A percentile compares a stretch with the other conserved stretches of the same genome.
Evolutionary conservation across 2,329 filamentous ascomycete species (phyloP).

Genomic region (Penicillium sp.): DNA sequence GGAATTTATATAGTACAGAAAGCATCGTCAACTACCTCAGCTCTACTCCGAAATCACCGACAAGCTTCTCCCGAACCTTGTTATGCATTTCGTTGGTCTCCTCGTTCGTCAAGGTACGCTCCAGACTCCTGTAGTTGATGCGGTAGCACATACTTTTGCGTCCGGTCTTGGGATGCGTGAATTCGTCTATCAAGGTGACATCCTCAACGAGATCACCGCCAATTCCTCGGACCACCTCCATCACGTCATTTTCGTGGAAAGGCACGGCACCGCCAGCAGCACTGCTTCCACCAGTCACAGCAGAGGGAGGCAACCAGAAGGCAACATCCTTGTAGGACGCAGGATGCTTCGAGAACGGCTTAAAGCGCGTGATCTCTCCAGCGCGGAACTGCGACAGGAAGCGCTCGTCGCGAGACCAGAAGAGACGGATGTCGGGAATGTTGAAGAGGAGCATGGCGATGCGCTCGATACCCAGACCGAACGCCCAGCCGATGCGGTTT

Average conservation of each 20-base stretch:
- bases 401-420: constrained; percentile 83
- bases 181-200: constrained; percentile 79
- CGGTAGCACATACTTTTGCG: constrained; percentile 85
- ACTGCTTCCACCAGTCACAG: constrained; percentile 36
- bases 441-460: constrained; percentile 97
- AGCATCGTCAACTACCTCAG: constrained; percentile 55
- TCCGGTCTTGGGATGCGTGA: constrained; percentile 80
- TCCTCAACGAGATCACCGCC: constrained; percentile 85
- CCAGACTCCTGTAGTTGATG: constrained; percentile 89
- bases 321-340: constrained; percentile 88
- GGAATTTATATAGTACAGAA: constrained; percentile 18
- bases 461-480: constrained; percentile 88
- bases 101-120: constrained; percentile 80
- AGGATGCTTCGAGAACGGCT: constrained; percentile 88
- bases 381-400: constrained; percentile 80
- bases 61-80: constrained; percentile 62
- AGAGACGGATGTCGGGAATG: constrained; percentile 92
- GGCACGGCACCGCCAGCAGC: constrained; percentile 39
- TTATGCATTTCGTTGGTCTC: constrained; percentile 77
- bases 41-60: constrained; percentile 73
- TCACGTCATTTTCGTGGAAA: constrained; percentile 94
- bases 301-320: constrained; percentile 71
- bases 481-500: constrained; percentile 84
- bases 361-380: constrained; percentile 62
- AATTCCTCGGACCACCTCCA: constrained; percentile 86